phyloP scores from a whole-genome alignment of 371 early-diverging fungal species.

The Catenaria anguillulae region DNA sequence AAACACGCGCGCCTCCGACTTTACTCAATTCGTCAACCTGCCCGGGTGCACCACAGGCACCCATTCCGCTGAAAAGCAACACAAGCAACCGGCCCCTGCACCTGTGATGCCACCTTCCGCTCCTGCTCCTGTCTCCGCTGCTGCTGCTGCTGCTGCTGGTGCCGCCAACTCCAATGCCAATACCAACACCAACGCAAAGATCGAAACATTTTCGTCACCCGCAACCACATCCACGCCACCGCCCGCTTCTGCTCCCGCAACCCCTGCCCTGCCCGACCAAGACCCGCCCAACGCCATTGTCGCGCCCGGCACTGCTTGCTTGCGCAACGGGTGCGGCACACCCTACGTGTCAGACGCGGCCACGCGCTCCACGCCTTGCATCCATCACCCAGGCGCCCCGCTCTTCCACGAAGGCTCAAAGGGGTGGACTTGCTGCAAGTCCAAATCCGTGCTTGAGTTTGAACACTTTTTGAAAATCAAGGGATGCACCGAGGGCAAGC shows the following conservation, averaged over 20 bases:
- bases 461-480: conserved; percentile 88
- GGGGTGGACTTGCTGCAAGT: conserved; percentile 81
- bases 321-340: conserved; percentile 64
- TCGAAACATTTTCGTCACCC: not conserved
- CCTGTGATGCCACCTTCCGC: not conserved
- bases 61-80: no score
- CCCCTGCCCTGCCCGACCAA: not conserved
- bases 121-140: not conserved
- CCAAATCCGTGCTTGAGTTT: conserved; percentile 82
- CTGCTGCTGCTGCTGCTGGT: conserved; percentile 4
- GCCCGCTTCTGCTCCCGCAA: not conserved
- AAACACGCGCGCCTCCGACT: conserved; percentile 72
- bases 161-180: no score
- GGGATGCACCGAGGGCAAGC: conserved; percentile 71
- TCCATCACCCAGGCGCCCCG: conserved; percentile 61
- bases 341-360: conserved; percentile 42
- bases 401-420: conserved; percentile 46
- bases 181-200: no score
- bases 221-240: not conserved
- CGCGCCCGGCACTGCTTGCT: conserved; percentile 61
- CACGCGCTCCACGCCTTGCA: conserved; percentile 52
- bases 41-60: conserved; percentile 53
- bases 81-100: conserved; percentile 9
- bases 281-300: conserved; percentile 37
- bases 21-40: conserved; percentile 68